Evolutionary conservation across 306 rosid genomes (phyloP), one percentile per base, ranked within the genome.

Genomic region (Alnus glutinosa): DNA sequence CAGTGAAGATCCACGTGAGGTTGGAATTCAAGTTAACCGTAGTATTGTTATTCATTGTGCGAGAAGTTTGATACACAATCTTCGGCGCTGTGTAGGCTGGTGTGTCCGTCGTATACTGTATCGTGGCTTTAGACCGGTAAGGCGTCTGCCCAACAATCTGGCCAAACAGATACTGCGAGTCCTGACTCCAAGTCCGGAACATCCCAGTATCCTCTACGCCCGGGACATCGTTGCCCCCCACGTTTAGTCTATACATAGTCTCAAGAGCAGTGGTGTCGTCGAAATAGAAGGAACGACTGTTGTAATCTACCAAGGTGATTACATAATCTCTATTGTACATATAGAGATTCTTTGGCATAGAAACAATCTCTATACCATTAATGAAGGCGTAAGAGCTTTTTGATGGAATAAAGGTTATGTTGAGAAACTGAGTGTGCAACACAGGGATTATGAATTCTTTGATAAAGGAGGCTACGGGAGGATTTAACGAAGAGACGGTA

Each of bases 351-450:
- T 36, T 10, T 6, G 85, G 85, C 74, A 82, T 82, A 49, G 85
- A 82, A 7, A 82, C 70, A 34, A 82, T 61, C 57, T 82, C 81
- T 10, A 82, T 82, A 3, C 85, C 85, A 14, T 78, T 82, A n/a
- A 82, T 42, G 51, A 82, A 82, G 1, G 85, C 81, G 18, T 82
- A 82, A 12, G 81, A 61, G 34, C 36, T 32, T 3, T 48, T 70
- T 0, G 80, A 16, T n/a, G 84, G 84, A 61, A 51, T 77, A 39
- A 82, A 82, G 11, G 77, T 77, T 36, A 82, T 39, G 54, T 77
- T n/a, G 15, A 81, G 54, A 4, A 9, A 47, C 42, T 32, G 72
- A 52, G 62, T 63, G 39, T 28, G 55, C 1, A 48, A 19, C 34
- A 75, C 79, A 68, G 28, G 58, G 46, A 81, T 28, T 15, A 49